Evolutionary conservation across 139 green algal genomes (phyloP).

Genomic region (Gonium pectorale): DNA sequence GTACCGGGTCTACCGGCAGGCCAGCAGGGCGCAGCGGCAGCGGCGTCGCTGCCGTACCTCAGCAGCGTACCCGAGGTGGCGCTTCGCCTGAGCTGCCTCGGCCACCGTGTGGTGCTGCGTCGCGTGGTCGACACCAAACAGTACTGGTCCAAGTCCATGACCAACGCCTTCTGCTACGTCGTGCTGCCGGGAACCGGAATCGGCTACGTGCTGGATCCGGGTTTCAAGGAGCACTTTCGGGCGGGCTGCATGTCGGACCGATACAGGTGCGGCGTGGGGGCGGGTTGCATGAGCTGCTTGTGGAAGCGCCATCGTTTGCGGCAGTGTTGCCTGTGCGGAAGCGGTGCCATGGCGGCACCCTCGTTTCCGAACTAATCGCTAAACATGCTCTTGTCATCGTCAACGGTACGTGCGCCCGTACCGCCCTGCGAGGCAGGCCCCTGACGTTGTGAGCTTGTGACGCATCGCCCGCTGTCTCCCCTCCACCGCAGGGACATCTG

Average conservation of each 20-base stretch:
- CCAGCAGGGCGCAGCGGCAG: neutral
- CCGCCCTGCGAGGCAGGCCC: too few relatives aligned
- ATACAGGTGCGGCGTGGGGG: conserved; percentile 61
- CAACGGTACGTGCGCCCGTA: too few relatives aligned
- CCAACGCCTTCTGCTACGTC: conserved; percentile 56
- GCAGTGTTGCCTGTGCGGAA: too few relatives aligned
- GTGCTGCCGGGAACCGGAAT: conserved; percentile 29
- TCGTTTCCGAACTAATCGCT: too few relatives aligned
- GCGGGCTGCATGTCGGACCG: conserved; percentile 47
- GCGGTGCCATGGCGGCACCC: too few relatives aligned
- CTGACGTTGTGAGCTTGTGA: too few relatives aligned
- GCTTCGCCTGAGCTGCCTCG: conserved; percentile 43
- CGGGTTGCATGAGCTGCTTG: too few relatives aligned
- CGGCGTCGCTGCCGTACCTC: neutral
- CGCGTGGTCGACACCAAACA: conserved; percentile 51
- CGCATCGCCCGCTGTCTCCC: too few relatives aligned
- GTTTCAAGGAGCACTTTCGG: conserved; percentile 57
- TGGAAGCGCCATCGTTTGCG: too few relatives aligned
- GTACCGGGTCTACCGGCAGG: too few relatives aligned
- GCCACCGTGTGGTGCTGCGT: conserved; percentile 53
- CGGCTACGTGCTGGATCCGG: conserved; percentile 58
- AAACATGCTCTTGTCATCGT: too few relatives aligned
- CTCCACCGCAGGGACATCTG: conserved; percentile 50
- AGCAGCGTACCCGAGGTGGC: conserved; percentile 35
- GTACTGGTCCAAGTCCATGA: conserved; percentile 61